These are phyloP conservation scores for Pseudocercospora cruenta DNA, from an alignment of 2,329 filamentous ascomycete species.

Conservation along the genomic window DNA sequence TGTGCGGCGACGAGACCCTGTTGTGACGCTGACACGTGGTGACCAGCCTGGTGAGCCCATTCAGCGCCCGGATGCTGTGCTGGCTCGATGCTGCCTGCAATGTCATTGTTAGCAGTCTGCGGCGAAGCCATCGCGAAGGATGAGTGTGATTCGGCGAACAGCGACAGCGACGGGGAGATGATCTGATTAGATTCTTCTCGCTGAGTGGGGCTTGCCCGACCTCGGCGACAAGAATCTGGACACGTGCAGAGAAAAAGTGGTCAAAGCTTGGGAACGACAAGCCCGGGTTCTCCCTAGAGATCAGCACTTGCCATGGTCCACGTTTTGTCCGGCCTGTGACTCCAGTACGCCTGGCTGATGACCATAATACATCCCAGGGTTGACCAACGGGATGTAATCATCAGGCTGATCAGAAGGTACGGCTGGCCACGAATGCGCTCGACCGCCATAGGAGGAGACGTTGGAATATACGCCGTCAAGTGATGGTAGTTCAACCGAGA, in stretches of 20 bases:
- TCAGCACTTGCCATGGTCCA: background rate
- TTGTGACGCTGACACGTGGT: background rate
- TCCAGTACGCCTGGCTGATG: background rate
- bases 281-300: background rate
- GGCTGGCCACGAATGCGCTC: background rate
- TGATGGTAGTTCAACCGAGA: background rate
- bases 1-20: background rate
- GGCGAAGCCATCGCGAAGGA: conserved; percentile 22
- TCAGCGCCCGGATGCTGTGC: background rate
- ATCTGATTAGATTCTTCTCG: conserved; percentile 34
- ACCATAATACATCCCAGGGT: background rate
- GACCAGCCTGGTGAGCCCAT: background rate
- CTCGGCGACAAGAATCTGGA: background rate
- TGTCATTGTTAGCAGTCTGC: conserved; percentile 27
- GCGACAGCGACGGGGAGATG: conserved; percentile 22
- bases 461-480: background rate
- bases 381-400: background rate
- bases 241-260: background rate
- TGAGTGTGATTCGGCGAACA: conserved; percentile 18
- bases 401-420: background rate
- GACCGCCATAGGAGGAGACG: background rate
- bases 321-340: background rate
- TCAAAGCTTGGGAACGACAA: conserved; percentile 1
- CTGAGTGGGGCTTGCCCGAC: conserved; percentile 2
- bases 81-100: conserved; percentile 14